Evolutionary conservation across 495 filamentous ascomycete species (phyloP).

Genomic region (Cercophora scortea): DNA sequence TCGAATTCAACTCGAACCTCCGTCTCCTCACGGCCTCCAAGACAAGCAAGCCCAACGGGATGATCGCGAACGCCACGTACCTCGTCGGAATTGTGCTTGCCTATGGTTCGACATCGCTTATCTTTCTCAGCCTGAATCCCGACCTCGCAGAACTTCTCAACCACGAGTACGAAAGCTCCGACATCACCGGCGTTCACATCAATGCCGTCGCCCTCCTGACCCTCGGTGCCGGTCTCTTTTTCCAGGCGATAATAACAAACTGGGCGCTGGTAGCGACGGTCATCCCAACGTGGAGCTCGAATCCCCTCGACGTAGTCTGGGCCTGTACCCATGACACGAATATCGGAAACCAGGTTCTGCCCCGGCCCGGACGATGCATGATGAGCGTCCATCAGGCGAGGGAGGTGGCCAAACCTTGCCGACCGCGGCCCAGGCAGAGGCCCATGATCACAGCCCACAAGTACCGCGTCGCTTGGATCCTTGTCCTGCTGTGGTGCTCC

Average conservation of each 20-base stretch:
- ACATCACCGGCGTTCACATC: constrained; percentile 17
- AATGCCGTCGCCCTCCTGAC: constrained; percentile 26
- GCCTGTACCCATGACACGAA: constrained; percentile 14
- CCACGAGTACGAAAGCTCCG: constrained; percentile 3
- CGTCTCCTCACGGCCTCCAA: constrained; percentile 27
- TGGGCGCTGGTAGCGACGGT: constrained; percentile 23
- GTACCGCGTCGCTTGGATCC: constrained; percentile 15
- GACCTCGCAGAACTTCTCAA: constrained; percentile 12
- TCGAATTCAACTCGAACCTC: constrained; percentile 37
- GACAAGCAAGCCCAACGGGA: constrained; percentile 16
- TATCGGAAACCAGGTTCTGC: constrained; percentile 13
- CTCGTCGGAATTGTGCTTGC: constrained; percentile 23
- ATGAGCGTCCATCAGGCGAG: constrained; percentile 19
- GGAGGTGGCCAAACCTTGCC: constrained; percentile 19
- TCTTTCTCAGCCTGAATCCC: constrained; percentile 26
- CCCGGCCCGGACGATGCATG: constrained; percentile 23
- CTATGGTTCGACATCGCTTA: constrained; percentile 31
- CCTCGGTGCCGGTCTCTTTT: constrained; percentile 25
- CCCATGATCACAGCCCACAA: constrained; percentile 17
- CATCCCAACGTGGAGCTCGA: constrained; percentile 30
- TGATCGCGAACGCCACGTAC: constrained; percentile 22
- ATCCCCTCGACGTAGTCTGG: constrained; percentile 22
- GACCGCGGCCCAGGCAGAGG: constrained; percentile 21
- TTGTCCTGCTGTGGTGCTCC: constrained; percentile 17
- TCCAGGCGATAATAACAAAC: constrained; percentile 26